Percentiles rank a stretch among this genome's conserved stretches.
Conservation (phyloP, 2,329 filamentous ascomycete genomes). For the Hirsutella minnesotensis region DNA sequence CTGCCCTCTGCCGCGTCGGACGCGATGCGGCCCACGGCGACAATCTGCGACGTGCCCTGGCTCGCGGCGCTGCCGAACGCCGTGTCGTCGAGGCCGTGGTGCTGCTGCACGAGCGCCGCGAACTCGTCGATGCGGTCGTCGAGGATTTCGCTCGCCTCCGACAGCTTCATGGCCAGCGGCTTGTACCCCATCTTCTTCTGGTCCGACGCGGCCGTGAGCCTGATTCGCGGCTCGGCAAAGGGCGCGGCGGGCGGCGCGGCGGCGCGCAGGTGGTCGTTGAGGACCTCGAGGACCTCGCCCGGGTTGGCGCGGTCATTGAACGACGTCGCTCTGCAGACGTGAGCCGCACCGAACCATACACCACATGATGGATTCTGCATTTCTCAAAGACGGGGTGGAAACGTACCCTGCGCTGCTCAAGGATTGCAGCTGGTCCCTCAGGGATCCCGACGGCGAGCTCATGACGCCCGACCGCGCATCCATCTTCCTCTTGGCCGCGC, state of each 20-base stretch:
- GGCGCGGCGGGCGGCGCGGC: slow-evolving; percentile 61
- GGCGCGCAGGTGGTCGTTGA: slow-evolving; percentile 63
- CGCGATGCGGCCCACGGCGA: slow-evolving; percentile 84
- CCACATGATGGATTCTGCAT: no score
- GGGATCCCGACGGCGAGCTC: slow-evolving; percentile 21
- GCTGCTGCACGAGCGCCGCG: slow-evolving; percentile 56
- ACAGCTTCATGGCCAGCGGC: slow-evolving; percentile 87
- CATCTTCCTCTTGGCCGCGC: slow-evolving; percentile 20
- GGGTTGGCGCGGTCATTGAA: slow-evolving; percentile 70
- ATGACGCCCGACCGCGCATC: slow-evolving; percentile 13
- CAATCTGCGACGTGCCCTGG: slow-evolving; percentile 74
- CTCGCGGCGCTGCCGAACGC: slow-evolving; percentile 79
- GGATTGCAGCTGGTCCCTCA: slow-evolving; percentile 20
- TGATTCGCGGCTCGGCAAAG: slow-evolving; percentile 66
- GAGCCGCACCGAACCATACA: slow-evolving; percentile 4
- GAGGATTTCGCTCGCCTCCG: slow-evolving; percentile 82
- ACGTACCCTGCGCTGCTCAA: slow-evolving; percentile 18
- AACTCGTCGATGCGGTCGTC: slow-evolving; percentile 96
- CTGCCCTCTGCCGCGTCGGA: slow-evolving; percentile 80
- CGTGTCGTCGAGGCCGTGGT: slow-evolving; percentile 64
- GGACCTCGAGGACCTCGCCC: slow-evolving; percentile 70
- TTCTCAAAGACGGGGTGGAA: no score
- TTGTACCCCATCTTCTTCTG: slow-evolving; percentile 86
- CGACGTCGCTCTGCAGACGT: slow-evolving; percentile 13
- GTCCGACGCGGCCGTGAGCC: slow-evolving; percentile 76